Percentiles rank a stretch among this genome's conserved stretches.
Evolutionary conservation across 805 yeast genomes (phyloP).

Genomic region (Grigorovia humatica): DNA sequence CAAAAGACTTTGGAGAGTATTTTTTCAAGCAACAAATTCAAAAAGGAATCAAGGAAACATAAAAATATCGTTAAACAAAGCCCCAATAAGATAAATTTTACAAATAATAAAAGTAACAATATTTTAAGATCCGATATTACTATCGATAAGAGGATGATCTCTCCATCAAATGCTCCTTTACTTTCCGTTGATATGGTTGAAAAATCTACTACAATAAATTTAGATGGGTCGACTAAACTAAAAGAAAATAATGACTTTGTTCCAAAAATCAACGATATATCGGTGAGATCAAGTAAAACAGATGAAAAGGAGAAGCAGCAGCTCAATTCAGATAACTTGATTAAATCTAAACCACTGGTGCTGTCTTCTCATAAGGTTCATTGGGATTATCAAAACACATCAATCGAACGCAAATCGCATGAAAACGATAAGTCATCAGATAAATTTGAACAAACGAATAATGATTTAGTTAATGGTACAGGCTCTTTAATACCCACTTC

Average conservation of each 20-base stretch:
- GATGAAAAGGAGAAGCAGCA: neutral
- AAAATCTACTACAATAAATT: neutral
- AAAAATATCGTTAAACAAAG: neutral
- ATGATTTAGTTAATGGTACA: neutral
- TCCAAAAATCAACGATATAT: neutral
- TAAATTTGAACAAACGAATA: too few species aligned
- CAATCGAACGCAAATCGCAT: neutral
- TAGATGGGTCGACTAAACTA: neutral
- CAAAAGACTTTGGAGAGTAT: constrained; percentile 23
- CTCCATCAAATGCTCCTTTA: neutral
- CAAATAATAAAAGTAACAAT: neutral
- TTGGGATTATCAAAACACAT: neutral
- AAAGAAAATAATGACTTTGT: neutral
- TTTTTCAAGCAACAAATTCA: constrained; percentile 12
- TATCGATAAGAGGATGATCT: neutral
- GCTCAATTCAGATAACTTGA: neutral
- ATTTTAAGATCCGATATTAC: too few species aligned
- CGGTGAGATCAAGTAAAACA: neutral
- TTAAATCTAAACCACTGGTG: neutral
- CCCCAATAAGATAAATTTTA: neutral
- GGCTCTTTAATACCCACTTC: neutral
- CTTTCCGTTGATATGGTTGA: neutral
- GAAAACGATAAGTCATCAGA: too few species aligned
- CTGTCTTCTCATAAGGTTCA: neutral
- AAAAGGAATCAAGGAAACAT: neutral